Conservation (phyloP, 2,329 filamentous ascomycete species). For the Orbilia quercus region DNA sequence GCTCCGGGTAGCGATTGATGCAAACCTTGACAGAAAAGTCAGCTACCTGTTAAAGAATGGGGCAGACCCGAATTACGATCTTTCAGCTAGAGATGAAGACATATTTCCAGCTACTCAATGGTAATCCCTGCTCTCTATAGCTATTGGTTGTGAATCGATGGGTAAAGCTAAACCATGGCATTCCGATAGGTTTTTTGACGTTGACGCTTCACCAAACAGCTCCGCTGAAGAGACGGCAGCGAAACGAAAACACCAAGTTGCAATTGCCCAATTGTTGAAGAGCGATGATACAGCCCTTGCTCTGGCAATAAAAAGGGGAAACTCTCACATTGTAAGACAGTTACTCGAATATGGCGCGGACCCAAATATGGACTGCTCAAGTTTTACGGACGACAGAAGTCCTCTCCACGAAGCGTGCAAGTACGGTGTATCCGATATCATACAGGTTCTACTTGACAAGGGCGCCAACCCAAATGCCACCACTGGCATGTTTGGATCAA, state of each 20-base stretch:
- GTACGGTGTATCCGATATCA: neutral
- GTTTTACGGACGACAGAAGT: slow-evolving; percentile 8
- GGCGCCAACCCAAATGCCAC: slow-evolving; percentile 6
- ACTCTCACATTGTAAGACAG: slow-evolving; percentile 1
- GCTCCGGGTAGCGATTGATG: slow-evolving; percentile 32
- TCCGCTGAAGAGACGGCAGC: neutral
- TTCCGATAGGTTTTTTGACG: slow-evolving; percentile 8
- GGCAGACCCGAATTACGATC: slow-evolving; percentile 34
- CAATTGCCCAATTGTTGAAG: slow-evolving; percentile 3
- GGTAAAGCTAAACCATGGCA: no score
- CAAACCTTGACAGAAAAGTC: neutral
- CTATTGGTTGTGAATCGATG: neutral
- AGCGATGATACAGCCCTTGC: slow-evolving; percentile 27
- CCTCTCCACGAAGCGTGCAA: slow-evolving; percentile 38
- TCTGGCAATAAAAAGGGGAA: slow-evolving; percentile 20
- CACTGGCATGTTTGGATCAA: slow-evolving; percentile 2
- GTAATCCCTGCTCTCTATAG: slow-evolving; percentile 5
- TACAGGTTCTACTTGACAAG: slow-evolving; percentile 7
- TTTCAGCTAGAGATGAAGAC: neutral
- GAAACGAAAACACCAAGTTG: neutral
- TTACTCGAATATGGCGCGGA: slow-evolving; percentile 24
- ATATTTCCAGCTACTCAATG: slow-evolving; percentile 10
- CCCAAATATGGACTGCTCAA: slow-evolving; percentile 25
- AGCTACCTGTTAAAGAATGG: slow-evolving; percentile 1
- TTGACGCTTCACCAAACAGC: neutral